Evolutionary conservation across 805 yeast species (phyloP), one percentile per base, ranked within the genome.

Genomic region (Schwanniomyces vanrijiae): DNA sequence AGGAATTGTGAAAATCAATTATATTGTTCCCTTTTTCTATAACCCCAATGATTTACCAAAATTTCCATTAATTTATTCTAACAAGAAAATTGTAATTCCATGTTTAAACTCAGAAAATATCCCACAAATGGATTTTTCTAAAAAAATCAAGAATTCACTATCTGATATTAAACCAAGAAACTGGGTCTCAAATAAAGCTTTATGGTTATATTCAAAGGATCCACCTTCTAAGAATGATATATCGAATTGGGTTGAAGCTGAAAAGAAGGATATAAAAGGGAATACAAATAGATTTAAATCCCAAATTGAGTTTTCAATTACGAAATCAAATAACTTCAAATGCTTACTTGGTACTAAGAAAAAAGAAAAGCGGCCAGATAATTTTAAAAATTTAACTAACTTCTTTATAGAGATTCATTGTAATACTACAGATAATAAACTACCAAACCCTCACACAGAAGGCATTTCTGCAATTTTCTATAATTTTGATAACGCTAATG

Each of bases 381-480:
- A 58, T 46, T 78, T 70, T 49, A 73, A 72, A 42, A 68, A 76
- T 21, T 57, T 90, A 56, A 73, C 85, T 0, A 72, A 81, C n/a
- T 64, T 90, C 28, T 69, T 78, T 5, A 52, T 89, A 45, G 98
- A 92, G 56, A 59, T 89, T 0, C 91, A 85, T 62, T 82, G 79
- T 0, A 77, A 77, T 38, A 77, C 86, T 0, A 61, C 81, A n/a
- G 75, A 64, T 0, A 70, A 65, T 6, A 61, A 70, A 9, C 46
- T 58, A 6, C 92, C 97, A 0, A 86, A 90, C 56, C 95, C 97
- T 0, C 47, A 55, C 3, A 37, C 53, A 1, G 96, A 92, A 62
- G 69, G 78, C 1, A 69, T 91, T 0, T 50, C 65, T 0, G 76
- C 83, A 6, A 75, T 90, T 0, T 76, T 86, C 52, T 90, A 92